Evolutionary conservation across 768 basidiomycete genomes (phyloP).

Genomic region (Clitopilus hobsonii): DNA sequence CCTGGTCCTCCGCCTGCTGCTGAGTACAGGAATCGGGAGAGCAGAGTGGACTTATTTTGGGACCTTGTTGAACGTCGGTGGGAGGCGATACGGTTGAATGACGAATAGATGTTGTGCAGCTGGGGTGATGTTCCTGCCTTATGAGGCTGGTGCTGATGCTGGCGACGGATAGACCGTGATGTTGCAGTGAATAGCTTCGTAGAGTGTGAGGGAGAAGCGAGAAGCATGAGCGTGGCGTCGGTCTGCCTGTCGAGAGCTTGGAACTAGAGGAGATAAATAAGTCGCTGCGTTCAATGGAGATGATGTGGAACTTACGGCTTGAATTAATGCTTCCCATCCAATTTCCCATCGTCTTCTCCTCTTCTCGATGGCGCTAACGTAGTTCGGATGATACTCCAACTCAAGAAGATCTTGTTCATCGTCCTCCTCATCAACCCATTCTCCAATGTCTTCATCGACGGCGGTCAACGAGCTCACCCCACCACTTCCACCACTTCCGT

Average conservation of each 20-base stretch:
- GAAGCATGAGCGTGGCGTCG: constrained; percentile 68
- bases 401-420: constrained; percentile 71
- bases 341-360: constrained; percentile 68
- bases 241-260: constrained; percentile 77
- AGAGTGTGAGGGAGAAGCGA: constrained; percentile 73
- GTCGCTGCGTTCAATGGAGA: not conserved
- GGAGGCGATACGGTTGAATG: constrained; percentile 56
- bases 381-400: constrained; percentile 73
- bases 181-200: constrained; percentile 59
- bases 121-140: constrained; percentile 45
- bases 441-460: constrained; percentile 40
- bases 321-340: constrained; percentile 69
- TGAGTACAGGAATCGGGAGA: constrained; percentile 44
- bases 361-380: constrained; percentile 61
- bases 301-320: constrained; percentile 48
- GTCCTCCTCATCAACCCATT: constrained; percentile 73
- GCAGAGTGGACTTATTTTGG: constrained; percentile 32
- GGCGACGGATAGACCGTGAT: constrained; percentile 67
- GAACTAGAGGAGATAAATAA: constrained; percentile 41
- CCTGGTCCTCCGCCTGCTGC: constrained; percentile 29
- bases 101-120: constrained; percentile 34
- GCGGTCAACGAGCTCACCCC: constrained; percentile 12
- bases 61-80: constrained; percentile 46
- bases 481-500: constrained; percentile 29
- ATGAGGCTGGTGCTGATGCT: constrained; percentile 28